Conservation (phyloP, 768 basidiomycete species). For the Naganishia kalamii region DNA sequence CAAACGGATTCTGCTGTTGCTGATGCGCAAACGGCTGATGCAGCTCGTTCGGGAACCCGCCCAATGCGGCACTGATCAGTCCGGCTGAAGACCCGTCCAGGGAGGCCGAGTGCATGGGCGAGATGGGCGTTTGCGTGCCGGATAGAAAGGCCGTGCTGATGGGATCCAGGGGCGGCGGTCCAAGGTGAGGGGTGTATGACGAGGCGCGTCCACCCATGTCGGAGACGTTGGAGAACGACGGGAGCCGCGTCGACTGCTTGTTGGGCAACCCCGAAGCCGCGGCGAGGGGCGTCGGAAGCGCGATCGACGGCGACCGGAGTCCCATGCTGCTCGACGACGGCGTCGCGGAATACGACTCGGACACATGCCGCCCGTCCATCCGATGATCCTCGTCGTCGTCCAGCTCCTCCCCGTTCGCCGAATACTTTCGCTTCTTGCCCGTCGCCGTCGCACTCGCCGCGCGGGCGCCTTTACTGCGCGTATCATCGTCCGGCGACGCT, state of each 20-base stretch:
- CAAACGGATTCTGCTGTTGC: conserved; percentile 5
- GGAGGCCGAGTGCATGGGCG: background rate
- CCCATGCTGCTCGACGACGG: conserved; percentile 15
- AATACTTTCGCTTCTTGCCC: conserved; percentile 5
- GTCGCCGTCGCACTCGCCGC: background rate
- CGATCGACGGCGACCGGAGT: background rate
- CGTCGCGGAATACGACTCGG: conserved; percentile 5
- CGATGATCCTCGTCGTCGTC: background rate
- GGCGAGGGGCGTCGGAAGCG: background rate
- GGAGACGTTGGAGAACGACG: background rate
- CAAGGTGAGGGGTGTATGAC: background rate
- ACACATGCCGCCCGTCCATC: conserved; percentile 2
- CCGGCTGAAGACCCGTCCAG: background rate
- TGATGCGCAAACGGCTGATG: conserved; percentile 4
- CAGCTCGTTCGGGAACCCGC: background rate
- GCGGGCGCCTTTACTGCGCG: conserved; percentile 11
- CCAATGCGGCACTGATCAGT: conserved; percentile 1
- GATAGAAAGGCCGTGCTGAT: background rate
- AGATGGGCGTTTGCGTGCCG: background rate
- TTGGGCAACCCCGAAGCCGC: background rate
- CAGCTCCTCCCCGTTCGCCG: background rate
- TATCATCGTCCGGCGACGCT: conserved; percentile 15
- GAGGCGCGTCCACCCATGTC: background rate
- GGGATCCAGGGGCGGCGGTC: background rate
- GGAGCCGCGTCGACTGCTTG: background rate